Evolutionary conservation across 2,329 filamentous ascomycete species (phyloP).

Genomic region (Verticillium isaacii): DNA sequence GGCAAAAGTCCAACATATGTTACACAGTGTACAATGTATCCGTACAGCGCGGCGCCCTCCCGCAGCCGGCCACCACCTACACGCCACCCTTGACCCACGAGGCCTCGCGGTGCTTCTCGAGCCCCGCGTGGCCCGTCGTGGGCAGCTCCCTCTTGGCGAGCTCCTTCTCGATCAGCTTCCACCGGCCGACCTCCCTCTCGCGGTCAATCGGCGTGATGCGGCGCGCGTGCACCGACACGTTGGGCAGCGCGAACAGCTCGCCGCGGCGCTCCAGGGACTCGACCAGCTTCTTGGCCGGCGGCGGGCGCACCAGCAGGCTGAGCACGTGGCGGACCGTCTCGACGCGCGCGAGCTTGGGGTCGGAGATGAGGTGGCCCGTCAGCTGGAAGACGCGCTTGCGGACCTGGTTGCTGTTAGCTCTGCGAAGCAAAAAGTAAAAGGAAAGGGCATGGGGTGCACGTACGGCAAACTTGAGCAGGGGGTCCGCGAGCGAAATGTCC

Average conservation of each 20-base stretch:
- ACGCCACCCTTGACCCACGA: slow-evolving; percentile 35
- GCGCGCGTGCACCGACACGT: slow-evolving; percentile 62
- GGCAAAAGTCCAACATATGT: slow-evolving; percentile 5
- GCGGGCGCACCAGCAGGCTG: slow-evolving; percentile 44
- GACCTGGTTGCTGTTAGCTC: slow-evolving; percentile 48
- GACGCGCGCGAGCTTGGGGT: slow-evolving; percentile 58
- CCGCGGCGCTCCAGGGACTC: slow-evolving; percentile 48
- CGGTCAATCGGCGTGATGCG: slow-evolving; percentile 67
- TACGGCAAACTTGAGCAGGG: slow-evolving; percentile 69
- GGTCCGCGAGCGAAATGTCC: slow-evolving; percentile 49
- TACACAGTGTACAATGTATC: slow-evolving; percentile 15
- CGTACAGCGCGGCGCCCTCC: slow-evolving; percentile 6
- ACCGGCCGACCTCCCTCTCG: slow-evolving; percentile 67
- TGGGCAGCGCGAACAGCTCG: slow-evolving; percentile 51
- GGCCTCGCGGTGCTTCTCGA: slow-evolving; percentile 36
- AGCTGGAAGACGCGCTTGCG: slow-evolving; percentile 77
- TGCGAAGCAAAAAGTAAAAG: not conserved
- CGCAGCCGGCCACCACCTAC: slow-evolving; percentile 14
- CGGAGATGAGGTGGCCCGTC: slow-evolving; percentile 71
- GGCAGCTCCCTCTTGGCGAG: slow-evolving; percentile 59
- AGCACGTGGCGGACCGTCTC: slow-evolving; percentile 51
- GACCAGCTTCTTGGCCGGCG: slow-evolving; percentile 58
- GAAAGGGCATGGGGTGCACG: slow-evolving; percentile 22
- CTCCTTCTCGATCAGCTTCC: slow-evolving; percentile 75
- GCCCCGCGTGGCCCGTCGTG: slow-evolving; percentile 39